Percentiles rank a stretch among this genome's conserved stretches.
phyloP scores from a whole-genome alignment of 208 protist species.

The Trichomonas vaginalis region DNA sequence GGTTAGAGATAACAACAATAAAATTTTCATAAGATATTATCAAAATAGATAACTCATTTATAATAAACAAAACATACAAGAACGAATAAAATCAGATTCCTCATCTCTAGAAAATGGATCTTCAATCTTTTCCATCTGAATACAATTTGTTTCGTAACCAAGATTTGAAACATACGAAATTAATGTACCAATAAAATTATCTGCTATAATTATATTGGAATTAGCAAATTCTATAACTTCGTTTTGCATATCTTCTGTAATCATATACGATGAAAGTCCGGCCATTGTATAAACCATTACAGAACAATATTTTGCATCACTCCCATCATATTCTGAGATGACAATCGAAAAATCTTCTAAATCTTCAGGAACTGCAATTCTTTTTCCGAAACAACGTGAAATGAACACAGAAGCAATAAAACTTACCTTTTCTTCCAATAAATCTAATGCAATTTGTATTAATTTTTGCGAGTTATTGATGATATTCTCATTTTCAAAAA shows the following conservation, averaged over 20 bases:
- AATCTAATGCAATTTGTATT: background rate
- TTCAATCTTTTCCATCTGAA: too few species aligned
- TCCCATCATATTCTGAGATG: background rate
- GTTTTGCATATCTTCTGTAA: background rate
- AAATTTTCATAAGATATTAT: too few species aligned
- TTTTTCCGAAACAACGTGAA: background rate
- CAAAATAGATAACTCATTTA: too few species aligned
- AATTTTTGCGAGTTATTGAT: background rate
- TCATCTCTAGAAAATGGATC: too few species aligned
- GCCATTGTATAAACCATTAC: background rate
- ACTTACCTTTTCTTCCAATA: background rate
- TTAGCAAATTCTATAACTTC: background rate
- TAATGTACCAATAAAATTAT: too few species aligned
- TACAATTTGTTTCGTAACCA: too few species aligned
- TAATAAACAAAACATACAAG: too few species aligned
- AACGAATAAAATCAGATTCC: too few species aligned
- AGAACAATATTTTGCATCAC: background rate
- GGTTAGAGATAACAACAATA: too few species aligned
- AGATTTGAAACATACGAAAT: too few species aligned
- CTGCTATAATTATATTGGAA: background rate
- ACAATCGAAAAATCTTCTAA: background rate
- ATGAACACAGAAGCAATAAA: background rate
- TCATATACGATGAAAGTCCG: background rate
- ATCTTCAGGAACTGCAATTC: background rate
- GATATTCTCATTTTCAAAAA: background rate